phyloP scores from a whole-genome alignment of 2,329 filamentous ascomycete species.

The Paraconiothyrium sp. region DNA sequence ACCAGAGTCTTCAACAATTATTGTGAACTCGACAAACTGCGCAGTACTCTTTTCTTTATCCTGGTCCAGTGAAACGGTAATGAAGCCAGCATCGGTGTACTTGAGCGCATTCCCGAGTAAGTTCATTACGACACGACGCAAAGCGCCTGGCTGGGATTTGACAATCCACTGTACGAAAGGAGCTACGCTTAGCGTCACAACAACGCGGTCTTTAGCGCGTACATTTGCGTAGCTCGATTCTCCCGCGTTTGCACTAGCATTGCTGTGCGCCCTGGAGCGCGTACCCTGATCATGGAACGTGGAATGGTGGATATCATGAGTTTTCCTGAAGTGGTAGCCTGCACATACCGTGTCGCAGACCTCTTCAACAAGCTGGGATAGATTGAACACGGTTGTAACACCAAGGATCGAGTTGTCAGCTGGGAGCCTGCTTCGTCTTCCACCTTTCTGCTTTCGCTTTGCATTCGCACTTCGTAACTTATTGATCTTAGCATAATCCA shows the following conservation, averaged over 20 bases:
- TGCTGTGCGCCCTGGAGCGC: conserved; percentile 18
- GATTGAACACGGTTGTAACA: conserved; percentile 41
- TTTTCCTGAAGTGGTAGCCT: conserved; percentile 56
- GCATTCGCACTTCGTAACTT: conserved; percentile 37
- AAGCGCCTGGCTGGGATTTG: conserved; percentile 43
- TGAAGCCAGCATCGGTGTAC: conserved; percentile 45
- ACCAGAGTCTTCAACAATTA: conserved; percentile 51
- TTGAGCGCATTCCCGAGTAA: conserved; percentile 48
- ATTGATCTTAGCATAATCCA: conserved; percentile 51
- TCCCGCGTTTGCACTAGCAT: conserved; percentile 26
- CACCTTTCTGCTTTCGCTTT: conserved; percentile 27
- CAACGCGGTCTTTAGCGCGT: conserved; percentile 32
- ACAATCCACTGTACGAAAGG: conserved; percentile 41
- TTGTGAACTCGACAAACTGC: conserved; percentile 30
- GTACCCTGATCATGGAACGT: conserved; percentile 39
- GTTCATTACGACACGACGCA: conserved; percentile 48
- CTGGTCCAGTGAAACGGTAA: conserved; percentile 37
- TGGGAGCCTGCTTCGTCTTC: conserved; percentile 30
- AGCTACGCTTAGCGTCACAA: conserved; percentile 42
- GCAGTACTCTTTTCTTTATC: conserved; percentile 18
- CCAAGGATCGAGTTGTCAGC: conserved; percentile 42
- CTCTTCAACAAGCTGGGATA: conserved; percentile 56
- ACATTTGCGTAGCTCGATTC: conserved; percentile 14
- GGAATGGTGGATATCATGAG: conserved; percentile 32
- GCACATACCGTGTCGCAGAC: conserved; percentile 64